phyloP scores from a whole-genome alignment of 192 early-diverging fungal genomes.

The Coemansia sp. region DNA sequence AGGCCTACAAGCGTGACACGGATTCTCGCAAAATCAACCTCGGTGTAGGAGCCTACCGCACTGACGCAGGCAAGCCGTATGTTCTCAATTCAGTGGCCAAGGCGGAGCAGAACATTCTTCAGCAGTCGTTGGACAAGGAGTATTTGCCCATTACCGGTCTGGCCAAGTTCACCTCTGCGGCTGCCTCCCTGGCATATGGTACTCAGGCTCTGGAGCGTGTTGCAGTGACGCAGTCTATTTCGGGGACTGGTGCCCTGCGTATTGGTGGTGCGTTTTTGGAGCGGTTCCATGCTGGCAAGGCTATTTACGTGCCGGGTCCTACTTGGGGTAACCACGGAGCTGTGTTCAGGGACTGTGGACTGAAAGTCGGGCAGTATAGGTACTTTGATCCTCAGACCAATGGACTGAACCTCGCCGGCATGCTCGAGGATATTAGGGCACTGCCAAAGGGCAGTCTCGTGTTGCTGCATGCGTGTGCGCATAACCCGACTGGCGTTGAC shows the following conservation, averaged over 20 bases:
- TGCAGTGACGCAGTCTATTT: slow-evolving; percentile 92
- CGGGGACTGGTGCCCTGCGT: slow-evolving; percentile 96
- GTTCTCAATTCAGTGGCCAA: slow-evolving; percentile 88
- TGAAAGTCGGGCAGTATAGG: slow-evolving; percentile 86
- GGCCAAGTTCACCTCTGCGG: slow-evolving; percentile 79
- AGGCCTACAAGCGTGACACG: slow-evolving; percentile 91
- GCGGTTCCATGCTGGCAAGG: slow-evolving; percentile 77
- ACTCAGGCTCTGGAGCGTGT: slow-evolving; percentile 73
- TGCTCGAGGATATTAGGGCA: slow-evolving; percentile 88
- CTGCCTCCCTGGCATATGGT: slow-evolving; percentile 86
- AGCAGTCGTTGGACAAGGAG: slow-evolving; percentile 86
- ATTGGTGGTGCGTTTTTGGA: slow-evolving; percentile 89
- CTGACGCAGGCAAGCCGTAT: slow-evolving; percentile 91
- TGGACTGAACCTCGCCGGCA: slow-evolving; percentile 89
- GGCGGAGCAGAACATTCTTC: slow-evolving; percentile 80
- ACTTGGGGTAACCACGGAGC: slow-evolving; percentile 98
- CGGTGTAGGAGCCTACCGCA: slow-evolving; percentile 97
- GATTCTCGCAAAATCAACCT: slow-evolving; percentile 97
- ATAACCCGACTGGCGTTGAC: slow-evolving; percentile 99
- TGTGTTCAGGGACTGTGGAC: slow-evolving; percentile 88
- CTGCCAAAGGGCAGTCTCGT: slow-evolving; percentile 88
- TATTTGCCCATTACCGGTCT: slow-evolving; percentile 96
- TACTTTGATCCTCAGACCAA: slow-evolving; percentile 96
- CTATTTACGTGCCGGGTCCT: slow-evolving; percentile 90
- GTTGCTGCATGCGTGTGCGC: slow-evolving; percentile 97